Evolutionary conservation across 2,329 filamentous ascomycete species (phyloP), one percentile per base, ranked within the genome.

Genomic region (Simplicillium sp.): DNA sequence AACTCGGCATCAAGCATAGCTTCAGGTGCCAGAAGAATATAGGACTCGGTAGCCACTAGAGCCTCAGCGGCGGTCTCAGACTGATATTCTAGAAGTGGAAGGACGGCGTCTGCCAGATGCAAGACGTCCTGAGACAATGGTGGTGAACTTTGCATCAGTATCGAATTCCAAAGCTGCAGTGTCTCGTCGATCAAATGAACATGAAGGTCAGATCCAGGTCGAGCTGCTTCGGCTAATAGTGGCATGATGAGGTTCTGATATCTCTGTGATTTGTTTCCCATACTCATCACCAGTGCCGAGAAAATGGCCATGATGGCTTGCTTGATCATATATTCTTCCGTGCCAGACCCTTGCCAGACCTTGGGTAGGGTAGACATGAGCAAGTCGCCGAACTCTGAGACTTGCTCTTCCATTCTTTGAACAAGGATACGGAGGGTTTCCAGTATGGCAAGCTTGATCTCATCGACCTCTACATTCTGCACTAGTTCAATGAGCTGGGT

Each of bases 151-250:
- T 87, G 78, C 46, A 70, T 69, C 31, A 89, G 61, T 11, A 96
- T 78, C 2, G 83, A 77, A 29, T 75, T 73, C 90, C 90, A 97
- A 3, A 98, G 74, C 42, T 96, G 89, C 12, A 97, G 68, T 0
- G 87, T 86, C 57, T 98, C 92, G 46, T 97, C 92, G 11, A 95
- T 77, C 11, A 98, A 75, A 53, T 94, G 92, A 2, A 89, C 65
- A 50, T 86, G 79, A 34, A 84, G 71, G 32, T 84, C 77, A 2
- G 87, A 92, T 11, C 75, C 77, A 3, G 83, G 80, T 43, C 89
- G 77, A 29, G 92, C 79, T 2, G 88, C 87, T 52, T 84, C 83
- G 36, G 79, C 72, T 34, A 98, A 82, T 38, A 97, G 74, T 0
- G 90, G 89, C 14, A 95, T 65, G 50, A 96, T 84, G 39, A 89